A percentile compares a stretch with the other conserved stretches of the same genome.
Conservation (phyloP, 805 yeast species). For the Ogataea polymorpha region DNA sequence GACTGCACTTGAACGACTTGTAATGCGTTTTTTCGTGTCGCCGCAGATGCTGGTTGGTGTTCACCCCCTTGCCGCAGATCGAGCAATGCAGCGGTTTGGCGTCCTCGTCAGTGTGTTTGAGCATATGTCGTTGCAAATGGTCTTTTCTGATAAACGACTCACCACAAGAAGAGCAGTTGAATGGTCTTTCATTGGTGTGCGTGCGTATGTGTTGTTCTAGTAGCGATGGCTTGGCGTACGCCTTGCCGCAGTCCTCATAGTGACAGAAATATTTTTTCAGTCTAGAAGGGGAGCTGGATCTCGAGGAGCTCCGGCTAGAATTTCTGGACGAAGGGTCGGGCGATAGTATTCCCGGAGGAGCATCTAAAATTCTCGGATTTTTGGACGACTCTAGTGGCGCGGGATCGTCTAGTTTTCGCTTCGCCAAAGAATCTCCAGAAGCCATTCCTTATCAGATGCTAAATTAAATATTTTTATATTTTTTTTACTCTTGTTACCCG, state of each 20-base stretch:
- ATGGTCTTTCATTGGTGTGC: slow-evolving; percentile 81
- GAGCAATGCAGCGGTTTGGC: slow-evolving; percentile 72
- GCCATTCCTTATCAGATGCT: neutral
- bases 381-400: neutral
- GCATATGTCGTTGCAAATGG: slow-evolving; percentile 71
- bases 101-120: slow-evolving; percentile 53
- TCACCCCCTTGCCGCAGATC: slow-evolving; percentile 78
- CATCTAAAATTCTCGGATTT: neutral
- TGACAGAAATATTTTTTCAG: slow-evolving; percentile 64
- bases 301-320: slow-evolving; percentile 17
- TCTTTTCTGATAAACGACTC: slow-evolving; percentile 72
- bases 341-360: neutral
- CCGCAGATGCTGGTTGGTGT: slow-evolving; percentile 72
- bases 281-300: slow-evolving; percentile 41
- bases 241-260: slow-evolving; percentile 64
- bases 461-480: neutral
- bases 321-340: slow-evolving; percentile 7
- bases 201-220: slow-evolving; percentile 77
- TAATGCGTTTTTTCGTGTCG: slow-evolving; percentile 84
- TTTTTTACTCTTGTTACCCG: slow-evolving; percentile 4
- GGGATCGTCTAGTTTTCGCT: neutral
- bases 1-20: slow-evolving; percentile 57
- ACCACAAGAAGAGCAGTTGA: slow-evolving; percentile 58
- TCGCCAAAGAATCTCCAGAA: neutral
- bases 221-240: slow-evolving; percentile 77